phyloP scores from a whole-genome alignment of 805 yeast genomes.

The Kuraishia floccosa region DNA sequence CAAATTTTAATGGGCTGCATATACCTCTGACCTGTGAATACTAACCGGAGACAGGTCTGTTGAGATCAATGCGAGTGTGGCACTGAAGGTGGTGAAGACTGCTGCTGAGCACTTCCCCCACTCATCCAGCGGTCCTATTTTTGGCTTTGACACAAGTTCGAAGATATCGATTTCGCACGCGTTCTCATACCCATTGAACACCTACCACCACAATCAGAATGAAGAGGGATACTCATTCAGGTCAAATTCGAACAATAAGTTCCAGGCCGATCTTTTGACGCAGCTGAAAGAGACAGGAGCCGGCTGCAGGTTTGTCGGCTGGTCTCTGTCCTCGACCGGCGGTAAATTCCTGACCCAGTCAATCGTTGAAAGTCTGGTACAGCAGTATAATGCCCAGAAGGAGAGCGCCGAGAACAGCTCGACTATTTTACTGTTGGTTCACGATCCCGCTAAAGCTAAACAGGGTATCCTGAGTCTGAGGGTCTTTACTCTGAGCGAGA shows the following conservation, averaged over 20 bases:
- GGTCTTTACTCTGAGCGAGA: conserved; percentile 56
- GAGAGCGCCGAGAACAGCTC: conserved; percentile 21
- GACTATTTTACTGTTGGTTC: conserved; percentile 41
- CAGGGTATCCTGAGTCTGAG: conserved; percentile 53
- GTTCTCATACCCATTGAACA: conserved; percentile 48
- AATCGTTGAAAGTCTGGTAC: conserved; percentile 58
- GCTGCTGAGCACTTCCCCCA: conserved; percentile 54
- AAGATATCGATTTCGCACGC: conserved; percentile 43
- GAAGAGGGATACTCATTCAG: conserved; percentile 47
- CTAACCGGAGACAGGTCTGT: too few species aligned
- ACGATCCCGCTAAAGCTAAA: conserved; percentile 60
- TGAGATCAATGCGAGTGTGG: conserved; percentile 39
- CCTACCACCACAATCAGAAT: conserved; percentile 30
- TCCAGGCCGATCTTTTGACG: conserved; percentile 56
- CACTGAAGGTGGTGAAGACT: conserved; percentile 53
- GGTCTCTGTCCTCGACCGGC: conserved; percentile 63
- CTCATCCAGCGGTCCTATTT: conserved; percentile 56
- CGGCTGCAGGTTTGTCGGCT: conserved; percentile 67
- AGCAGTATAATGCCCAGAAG: conserved; percentile 32
- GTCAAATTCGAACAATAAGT: conserved; percentile 45
- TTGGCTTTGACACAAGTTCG: conserved; percentile 56
- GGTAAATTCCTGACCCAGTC: conserved; percentile 61
- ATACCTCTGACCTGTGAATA: too few species aligned
- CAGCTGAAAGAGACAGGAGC: conserved; percentile 50
- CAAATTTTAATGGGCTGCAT: too few species aligned